Evolutionary conservation across 2,329 filamentous ascomycete genomes (phyloP).

Genomic region (Ophiostoma sp.): DNA sequence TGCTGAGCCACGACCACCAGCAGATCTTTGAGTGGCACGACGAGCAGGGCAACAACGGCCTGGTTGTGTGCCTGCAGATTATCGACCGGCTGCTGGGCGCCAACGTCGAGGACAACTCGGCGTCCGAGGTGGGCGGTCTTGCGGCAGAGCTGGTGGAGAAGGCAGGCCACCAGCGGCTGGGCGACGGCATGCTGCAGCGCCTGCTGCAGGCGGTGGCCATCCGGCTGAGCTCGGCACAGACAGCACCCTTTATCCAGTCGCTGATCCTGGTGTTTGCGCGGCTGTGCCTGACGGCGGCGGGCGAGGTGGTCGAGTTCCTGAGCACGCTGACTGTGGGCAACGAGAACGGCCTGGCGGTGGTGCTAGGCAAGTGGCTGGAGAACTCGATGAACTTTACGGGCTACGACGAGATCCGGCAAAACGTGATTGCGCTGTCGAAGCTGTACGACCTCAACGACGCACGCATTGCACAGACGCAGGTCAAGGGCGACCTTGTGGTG

Average conservation of each 20-base stretch:
- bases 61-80: constrained; percentile 84
- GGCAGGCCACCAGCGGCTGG: constrained; percentile 83
- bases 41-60: constrained; percentile 69
- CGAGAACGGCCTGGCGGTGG: constrained; percentile 78
- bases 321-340: constrained; percentile 74
- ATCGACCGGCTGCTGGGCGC: constrained; percentile 85
- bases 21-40: constrained; percentile 87
- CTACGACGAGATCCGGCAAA: constrained; percentile 94
- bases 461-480: constrained; percentile 69
- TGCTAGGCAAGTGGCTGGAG: constrained; percentile 92
- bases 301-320: constrained; percentile 88
- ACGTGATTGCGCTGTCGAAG: constrained; percentile 89
- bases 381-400: constrained; percentile 97
- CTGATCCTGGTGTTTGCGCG: constrained; percentile 92
- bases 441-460: constrained; percentile 82
- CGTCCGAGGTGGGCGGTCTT: constrained; percentile 90
- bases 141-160: constrained; percentile 94
- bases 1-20: constrained; percentile 81
- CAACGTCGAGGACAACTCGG: constrained; percentile 82
- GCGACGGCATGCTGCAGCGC: constrained; percentile 74
- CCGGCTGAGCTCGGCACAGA: constrained; percentile 73
- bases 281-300: constrained; percentile 74
- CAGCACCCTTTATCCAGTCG: constrained; percentile 89
- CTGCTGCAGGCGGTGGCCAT: constrained; percentile 84
- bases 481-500: constrained; percentile 88